Base-by-base conservation (phyloP, 2,329 filamentous ascomycete species). In the Tolypocladium tropicale region DNA sequence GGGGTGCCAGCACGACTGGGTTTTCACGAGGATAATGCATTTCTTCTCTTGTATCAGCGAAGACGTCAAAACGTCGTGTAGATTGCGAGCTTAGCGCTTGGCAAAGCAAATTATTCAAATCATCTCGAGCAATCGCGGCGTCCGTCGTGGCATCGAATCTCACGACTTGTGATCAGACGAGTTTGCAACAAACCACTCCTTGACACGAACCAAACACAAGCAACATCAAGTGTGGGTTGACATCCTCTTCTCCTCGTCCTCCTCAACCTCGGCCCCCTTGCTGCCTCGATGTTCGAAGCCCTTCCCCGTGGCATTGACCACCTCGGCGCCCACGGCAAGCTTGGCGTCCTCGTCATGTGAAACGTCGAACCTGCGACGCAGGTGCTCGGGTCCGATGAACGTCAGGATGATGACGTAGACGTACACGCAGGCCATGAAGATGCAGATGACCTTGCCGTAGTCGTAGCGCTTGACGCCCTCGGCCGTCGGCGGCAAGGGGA, bases 351-450 rank as follows among this genome's bases (percentile, higher is more conserved):
- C 68, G 56, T 80, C 79, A 52, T 79, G 72, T 3, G 62, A 70
- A 0, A 78, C 72, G 55, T 80, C 78, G 61, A 82, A 81, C 60
- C 73, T 77, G 60, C 76, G 72, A 36, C 72, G 67, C 54, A 81
- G 64, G 57, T 79, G 74, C 70, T 83, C 80, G 1, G 80, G 80
- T 0, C 87, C 87, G 3, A 89, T 48, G 11, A 89, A 68, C 0
- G 85, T 85, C 55, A 90, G 66, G 6, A 83, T 1, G 39, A 85
- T 76, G n/a, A 81, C 75, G 58, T 83, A 85, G 30, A 66, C 78
- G 62, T 81, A 95, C 1, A 95, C 90, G 62, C 86, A 90, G 1
- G 79, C 91, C 88, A 96, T 91, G 72, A 96, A 95, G 65, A 95
- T 94, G 66, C 86, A 90, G 60, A 95, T 93, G 11, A 95, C 90